Percentiles rank a stretch among this genome's conserved stretches.
phyloP scores from a whole-genome alignment of 805 yeast genomes.

The Pichia pseudocactophila region DNA sequence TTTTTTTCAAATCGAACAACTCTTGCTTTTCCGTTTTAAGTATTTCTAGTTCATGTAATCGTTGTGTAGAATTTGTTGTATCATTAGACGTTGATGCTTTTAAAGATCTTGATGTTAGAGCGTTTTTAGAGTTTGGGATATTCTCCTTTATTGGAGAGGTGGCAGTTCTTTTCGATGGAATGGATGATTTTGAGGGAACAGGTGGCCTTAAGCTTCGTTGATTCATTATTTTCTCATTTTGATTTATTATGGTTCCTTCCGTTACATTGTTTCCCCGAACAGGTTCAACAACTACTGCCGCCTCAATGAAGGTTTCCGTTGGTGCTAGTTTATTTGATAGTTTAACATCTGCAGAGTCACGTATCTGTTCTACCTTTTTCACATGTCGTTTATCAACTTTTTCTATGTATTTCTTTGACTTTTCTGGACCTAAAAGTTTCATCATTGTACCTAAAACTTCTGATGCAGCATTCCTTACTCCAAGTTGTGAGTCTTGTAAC shows the following conservation, averaged over 20 bases:
- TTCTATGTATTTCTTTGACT: slow-evolving; percentile 48
- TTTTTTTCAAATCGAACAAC: slow-evolving; percentile 33
- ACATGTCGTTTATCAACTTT: slow-evolving; percentile 64
- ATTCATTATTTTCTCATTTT: neutral
- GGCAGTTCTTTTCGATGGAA: slow-evolving; percentile 64
- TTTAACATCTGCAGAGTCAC: slow-evolving; percentile 46
- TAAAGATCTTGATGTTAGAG: slow-evolving; percentile 22
- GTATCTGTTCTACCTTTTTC: slow-evolving; percentile 54
- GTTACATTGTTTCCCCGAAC: too few relatives aligned
- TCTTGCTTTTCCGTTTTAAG: slow-evolving; percentile 45
- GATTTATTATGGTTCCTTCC: neutral
- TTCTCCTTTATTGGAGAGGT: slow-evolving; percentile 53
- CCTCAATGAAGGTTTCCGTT: neutral
- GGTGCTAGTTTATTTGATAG: neutral
- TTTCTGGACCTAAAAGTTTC: slow-evolving; percentile 74
- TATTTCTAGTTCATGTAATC: slow-evolving; percentile 38
- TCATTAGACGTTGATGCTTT: slow-evolving; percentile 13
- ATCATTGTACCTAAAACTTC: slow-evolving; percentile 72
- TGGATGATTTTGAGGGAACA: slow-evolving; percentile 9
- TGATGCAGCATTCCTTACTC: slow-evolving; percentile 70
- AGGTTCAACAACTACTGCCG: too few relatives aligned
- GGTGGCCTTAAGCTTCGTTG: neutral
- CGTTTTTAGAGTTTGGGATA: slow-evolving; percentile 15
- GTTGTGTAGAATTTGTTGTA: slow-evolving; percentile 17
- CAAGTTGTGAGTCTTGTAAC: slow-evolving; percentile 77